Conservation (phyloP, 139 green algal genomes). For the Pleodorina starrii region DNA sequence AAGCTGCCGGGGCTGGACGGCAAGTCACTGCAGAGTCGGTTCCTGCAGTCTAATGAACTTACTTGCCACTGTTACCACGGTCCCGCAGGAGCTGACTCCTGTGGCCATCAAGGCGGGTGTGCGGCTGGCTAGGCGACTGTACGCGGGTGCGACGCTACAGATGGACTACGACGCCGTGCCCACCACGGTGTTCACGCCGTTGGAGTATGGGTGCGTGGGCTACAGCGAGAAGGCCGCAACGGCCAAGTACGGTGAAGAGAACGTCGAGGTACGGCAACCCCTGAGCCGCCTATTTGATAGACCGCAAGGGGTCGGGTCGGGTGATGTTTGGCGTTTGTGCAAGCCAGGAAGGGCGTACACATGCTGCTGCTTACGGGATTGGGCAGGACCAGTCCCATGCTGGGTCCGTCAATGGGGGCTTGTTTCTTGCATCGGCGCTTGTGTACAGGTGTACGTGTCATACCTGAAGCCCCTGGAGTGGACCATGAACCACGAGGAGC, state of each 20-base stretch:
- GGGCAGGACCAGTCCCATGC: no score
- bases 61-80: no score
- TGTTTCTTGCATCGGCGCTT: no score
- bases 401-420: no score
- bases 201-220: constrained; percentile 77
- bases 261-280: constrained; percentile 32
- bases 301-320: no score
- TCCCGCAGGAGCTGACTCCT: constrained; percentile 78
- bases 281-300: no score
- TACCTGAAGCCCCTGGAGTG: constrained; percentile 78
- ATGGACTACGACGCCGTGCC: constrained; percentile 59
- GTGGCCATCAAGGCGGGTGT: constrained; percentile 95
- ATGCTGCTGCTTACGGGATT: no score
- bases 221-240: constrained; percentile 85
- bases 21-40: no score
- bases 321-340: no score
- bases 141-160: constrained; percentile 72
- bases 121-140: constrained; percentile 86
- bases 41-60: no score
- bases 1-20: no score
- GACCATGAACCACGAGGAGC: constrained; percentile 65
- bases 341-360: no score
- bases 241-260: constrained; percentile 57
- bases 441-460: constrained; percentile 60
- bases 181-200: constrained; percentile 77